Evolutionary conservation across 305 asterid species (phyloP).

Genomic region (Fraxinus greggii): DNA sequence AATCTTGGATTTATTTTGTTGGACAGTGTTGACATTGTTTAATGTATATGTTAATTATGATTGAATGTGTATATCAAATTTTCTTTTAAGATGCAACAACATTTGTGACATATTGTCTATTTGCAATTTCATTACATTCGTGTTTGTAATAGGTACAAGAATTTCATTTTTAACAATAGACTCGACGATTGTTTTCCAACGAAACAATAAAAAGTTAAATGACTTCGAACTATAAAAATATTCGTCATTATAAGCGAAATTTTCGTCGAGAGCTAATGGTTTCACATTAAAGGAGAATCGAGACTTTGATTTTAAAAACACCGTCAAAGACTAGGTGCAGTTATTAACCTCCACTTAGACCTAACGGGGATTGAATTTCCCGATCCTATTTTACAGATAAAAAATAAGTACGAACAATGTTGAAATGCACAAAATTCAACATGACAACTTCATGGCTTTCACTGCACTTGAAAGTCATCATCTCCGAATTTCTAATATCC

Average conservation of each 20-base stretch:
- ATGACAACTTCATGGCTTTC: too few relatives aligned
- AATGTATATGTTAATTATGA: neutral
- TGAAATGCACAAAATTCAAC: too few relatives aligned
- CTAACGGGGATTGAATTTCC: too few relatives aligned
- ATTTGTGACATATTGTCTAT: neutral
- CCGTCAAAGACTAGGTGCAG: too few relatives aligned
- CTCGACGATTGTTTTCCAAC: neutral
- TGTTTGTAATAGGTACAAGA: neutral
- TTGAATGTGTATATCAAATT: neutral
- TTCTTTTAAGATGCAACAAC: neutral
- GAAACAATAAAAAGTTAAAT: too few relatives aligned
- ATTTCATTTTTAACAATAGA: neutral
- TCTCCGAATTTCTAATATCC: neutral
- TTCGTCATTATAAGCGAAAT: neutral
- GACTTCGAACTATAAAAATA: neutral
- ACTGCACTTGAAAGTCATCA: too few relatives aligned
- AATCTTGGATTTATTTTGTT: neutral
- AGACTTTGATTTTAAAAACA: too few relatives aligned
- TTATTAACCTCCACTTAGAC: too few relatives aligned
- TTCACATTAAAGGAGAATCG: too few relatives aligned
- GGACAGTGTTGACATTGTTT: neutral
- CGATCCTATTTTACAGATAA: too few relatives aligned
- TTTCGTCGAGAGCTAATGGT: neutral
- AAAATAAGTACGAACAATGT: too few relatives aligned
- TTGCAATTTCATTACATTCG: neutral